Base-by-base conservation (phyloP, 352 stramenopile species). In the Halophytophthora polymorphica region DNA sequence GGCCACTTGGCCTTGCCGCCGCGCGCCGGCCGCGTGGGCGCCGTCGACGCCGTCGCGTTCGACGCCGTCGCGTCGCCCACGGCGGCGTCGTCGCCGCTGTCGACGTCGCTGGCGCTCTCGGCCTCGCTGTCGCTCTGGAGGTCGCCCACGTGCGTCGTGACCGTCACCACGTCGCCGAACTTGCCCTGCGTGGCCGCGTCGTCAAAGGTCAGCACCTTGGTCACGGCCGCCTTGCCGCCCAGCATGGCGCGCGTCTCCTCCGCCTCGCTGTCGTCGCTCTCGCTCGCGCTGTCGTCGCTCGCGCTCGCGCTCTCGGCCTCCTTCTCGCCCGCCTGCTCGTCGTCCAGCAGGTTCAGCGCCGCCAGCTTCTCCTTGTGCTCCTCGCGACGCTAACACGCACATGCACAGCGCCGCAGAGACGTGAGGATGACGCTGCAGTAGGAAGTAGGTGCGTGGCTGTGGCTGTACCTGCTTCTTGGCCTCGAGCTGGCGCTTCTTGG, bases 141-240 rank as follows among this genome's bases (percentile, higher is more conserved):
- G 33, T 87, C 81, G 17, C 81, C 85, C 2, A 95, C 68, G 2
- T 73, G 88, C 43, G 85, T 95, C 35, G 76, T 91, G 58, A 95
- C 83, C 12, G 83, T 95, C 51, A 95, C 85, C 22, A 92, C 80
- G 42, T 93, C 76, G 31, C 85, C 85, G 41, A 93, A 95, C 60
- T 93, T 92, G 33, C 65, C 71, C 67, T 93, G 78, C 25, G 85
- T 95, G 60, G 91, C 83, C 54, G 69, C 77, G 36, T 95, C 85
- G 36, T 81, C 77, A 50, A 91, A 95, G 8, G 75, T 78, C 63
- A 88, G 67, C 42, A 93, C 77, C 18, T 90, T 72, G 8, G 70
- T 86, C 48, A 83, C 69, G 1, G 67, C 43, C 47, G 69, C 73
- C 5, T 41, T 45, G 18, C 56, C 53, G 14, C 43, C 47, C 29